These are phyloP conservation scores for Lentinus tigrinus DNA, from an alignment of 768 basidiomycete species.

Conservation along the genomic window DNA sequence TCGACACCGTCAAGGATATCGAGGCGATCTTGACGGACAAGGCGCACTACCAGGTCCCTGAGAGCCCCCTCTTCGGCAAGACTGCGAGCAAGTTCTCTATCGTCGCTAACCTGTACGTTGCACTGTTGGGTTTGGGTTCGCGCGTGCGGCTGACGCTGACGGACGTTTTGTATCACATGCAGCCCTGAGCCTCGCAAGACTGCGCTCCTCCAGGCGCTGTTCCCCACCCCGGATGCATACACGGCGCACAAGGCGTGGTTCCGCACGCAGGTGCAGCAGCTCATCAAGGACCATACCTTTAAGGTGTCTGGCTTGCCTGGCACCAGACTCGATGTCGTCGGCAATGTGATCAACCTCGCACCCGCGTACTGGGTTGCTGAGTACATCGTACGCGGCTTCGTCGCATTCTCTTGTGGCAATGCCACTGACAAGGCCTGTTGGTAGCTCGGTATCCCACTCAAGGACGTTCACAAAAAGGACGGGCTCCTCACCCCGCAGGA, in stretches of 20 bases:
- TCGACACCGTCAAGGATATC: constrained; percentile 5
- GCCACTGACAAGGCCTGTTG: not conserved
- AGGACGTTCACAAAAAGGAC: constrained; percentile 42
- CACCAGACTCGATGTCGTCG: constrained; percentile 45
- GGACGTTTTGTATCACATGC: not conserved
- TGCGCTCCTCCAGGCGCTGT: constrained; percentile 14
- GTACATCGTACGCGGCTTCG: constrained; percentile 30
- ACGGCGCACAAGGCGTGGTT: constrained; percentile 22
- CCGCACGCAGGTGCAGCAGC: constrained; percentile 28
- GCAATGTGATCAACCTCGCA: constrained; percentile 47
- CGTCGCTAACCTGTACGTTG: constrained; percentile 7
- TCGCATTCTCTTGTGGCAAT: not conserved
- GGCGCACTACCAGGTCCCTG: constrained; percentile 4
- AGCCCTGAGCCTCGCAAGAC: constrained; percentile 7
- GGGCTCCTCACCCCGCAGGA: constrained; percentile 48
- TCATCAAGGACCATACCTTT: constrained; percentile 15
- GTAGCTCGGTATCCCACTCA: constrained; percentile 45
- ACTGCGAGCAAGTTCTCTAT: constrained; percentile 10
- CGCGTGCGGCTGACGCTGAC: not conserved
- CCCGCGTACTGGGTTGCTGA: constrained; percentile 42
- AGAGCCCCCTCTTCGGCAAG: constrained; percentile 1
- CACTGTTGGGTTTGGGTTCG: not conserved
- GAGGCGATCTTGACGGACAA: not conserved
- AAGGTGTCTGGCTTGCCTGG: constrained; percentile 24
- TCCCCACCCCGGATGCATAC: constrained; percentile 11